A percentile compares a stretch with the other conserved stretches of the same genome.
These are phyloP conservation scores for Hygrophorus russula DNA, from an alignment of 768 basidiomycete species.

Conservation along the genomic window DNA sequence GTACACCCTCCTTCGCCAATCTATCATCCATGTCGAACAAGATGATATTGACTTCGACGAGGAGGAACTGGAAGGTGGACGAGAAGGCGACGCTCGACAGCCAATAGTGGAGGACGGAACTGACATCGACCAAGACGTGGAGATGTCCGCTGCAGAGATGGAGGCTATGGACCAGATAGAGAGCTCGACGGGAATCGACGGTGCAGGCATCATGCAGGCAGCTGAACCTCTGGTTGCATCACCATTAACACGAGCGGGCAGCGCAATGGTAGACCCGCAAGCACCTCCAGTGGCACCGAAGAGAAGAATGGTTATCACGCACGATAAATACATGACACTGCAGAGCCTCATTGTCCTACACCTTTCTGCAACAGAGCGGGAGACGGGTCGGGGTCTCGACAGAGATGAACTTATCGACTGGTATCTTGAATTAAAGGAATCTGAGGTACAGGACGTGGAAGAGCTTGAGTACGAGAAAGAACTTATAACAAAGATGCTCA, in stretches of 20 bases:
- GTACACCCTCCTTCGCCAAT: slow-evolving; percentile 85
- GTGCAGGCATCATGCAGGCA: slow-evolving; percentile 20
- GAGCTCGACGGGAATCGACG: slow-evolving; percentile 28
- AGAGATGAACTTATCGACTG: slow-evolving; percentile 91
- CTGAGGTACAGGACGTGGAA: slow-evolving; percentile 71
- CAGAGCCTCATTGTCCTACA: slow-evolving; percentile 84
- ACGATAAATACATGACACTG: slow-evolving; percentile 88
- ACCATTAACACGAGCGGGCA: slow-evolving; percentile 29
- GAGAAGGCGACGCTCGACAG: slow-evolving; percentile 24
- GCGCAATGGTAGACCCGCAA: slow-evolving; percentile 24
- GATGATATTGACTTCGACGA: slow-evolving; percentile 98
- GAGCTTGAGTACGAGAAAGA: slow-evolving; percentile 87
- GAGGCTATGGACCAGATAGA: slow-evolving; percentile 41
- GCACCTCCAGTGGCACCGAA: slow-evolving; percentile 34
- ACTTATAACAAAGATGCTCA: slow-evolving; percentile 80
- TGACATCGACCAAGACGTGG: slow-evolving; percentile 43
- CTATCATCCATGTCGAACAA: slow-evolving; percentile 98
- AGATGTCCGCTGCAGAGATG: slow-evolving; percentile 53
- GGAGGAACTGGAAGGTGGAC: slow-evolving; percentile 60
- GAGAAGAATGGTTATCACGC: slow-evolving; percentile 84
- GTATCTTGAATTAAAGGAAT: slow-evolving; percentile 89
- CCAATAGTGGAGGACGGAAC: slow-evolving; percentile 20
- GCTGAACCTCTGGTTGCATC: slow-evolving; percentile 9
- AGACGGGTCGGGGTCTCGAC: slow-evolving; percentile 68
- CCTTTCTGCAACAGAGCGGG: slow-evolving; percentile 64